A percentile compares a stretch with the other conserved stretches of the same genome.
Evolutionary conservation across 2,329 filamentous ascomycete genomes (phyloP).

Genomic region (Paecilomyces variotii): DNA sequence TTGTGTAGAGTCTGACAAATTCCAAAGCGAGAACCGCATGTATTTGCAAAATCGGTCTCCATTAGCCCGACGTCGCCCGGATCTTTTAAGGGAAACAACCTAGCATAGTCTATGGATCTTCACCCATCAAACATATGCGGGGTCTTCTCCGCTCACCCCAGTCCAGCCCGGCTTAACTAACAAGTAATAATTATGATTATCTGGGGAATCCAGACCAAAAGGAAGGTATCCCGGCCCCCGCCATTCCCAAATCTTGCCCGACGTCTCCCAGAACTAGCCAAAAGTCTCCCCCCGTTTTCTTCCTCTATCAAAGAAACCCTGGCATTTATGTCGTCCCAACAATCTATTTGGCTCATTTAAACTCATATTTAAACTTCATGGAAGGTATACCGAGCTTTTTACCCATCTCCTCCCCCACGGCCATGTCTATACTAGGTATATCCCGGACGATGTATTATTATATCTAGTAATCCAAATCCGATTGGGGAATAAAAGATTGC

Average conservation of each 20-base stretch:
- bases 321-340: too few species aligned
- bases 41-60: not conserved
- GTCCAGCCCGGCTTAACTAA: not conserved
- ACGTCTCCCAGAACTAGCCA: not conserved
- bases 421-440: too few species aligned
- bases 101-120: not conserved
- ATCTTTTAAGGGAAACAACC: not conserved
- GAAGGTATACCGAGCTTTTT: not conserved
- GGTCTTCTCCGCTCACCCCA: not conserved
- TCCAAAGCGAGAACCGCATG: not conserved
- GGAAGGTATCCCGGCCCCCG: not conserved
- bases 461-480: too few species aligned
- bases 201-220: not conserved
- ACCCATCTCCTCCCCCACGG: too few species aligned
- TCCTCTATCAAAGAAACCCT: not conserved
- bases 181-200: not conserved
- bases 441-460: too few species aligned
- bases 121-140: not conserved
- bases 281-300: not conserved
- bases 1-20: not conserved
- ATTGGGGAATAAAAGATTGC: too few species aligned
- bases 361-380: not conserved
- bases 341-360: not conserved
- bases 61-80: not conserved
- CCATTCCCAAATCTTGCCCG: not conserved